phyloP scores from a whole-genome alignment of 2,329 filamentous ascomycete genomes.

The Graphilbum sp. region DNA sequence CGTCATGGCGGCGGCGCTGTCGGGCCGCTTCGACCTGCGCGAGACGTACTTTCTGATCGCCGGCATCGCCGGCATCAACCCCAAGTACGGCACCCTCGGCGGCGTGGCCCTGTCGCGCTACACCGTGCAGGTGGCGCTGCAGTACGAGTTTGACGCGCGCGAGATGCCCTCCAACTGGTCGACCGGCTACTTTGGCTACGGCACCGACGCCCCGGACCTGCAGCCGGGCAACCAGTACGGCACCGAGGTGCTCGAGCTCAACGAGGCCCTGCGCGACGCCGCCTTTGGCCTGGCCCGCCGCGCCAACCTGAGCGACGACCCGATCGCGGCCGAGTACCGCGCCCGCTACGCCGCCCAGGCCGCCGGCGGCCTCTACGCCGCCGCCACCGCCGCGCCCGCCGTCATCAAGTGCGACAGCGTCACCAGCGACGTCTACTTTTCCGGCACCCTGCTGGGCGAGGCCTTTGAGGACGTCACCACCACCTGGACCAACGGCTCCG shows the following conservation, averaged over 20 bases:
- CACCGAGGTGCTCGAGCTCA: conserved; percentile 55
- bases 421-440: conserved; percentile 59
- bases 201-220: conserved; percentile 32
- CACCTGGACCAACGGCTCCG: conserved; percentile 51
- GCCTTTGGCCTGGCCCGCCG: conserved; percentile 33
- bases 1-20: conserved; percentile 46
- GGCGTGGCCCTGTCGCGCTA: conserved; percentile 53
- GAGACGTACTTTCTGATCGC: conserved; percentile 55
- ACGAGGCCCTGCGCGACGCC: conserved; percentile 35
- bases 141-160: conserved; percentile 58
- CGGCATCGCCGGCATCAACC: conserved; percentile 62
- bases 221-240: conserved; percentile 47
- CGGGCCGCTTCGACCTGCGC: conserved; percentile 43
- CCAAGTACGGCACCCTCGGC: conserved; percentile 46
- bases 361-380: conserved; percentile 19
- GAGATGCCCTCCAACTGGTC: conserved; percentile 49
- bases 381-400: conserved; percentile 30
- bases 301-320: conserved; percentile 35
- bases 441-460: conserved; percentile 40
- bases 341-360: conserved; percentile 26
- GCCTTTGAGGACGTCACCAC: conserved; percentile 49
- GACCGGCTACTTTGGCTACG: conserved; percentile 54
- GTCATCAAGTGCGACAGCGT: conserved; percentile 50
- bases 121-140: conserved; percentile 56
- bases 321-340: conserved; percentile 34